Evolutionary conservation across 306 rosid genomes (phyloP).

Genomic region (Echinosophora koreensis): DNA sequence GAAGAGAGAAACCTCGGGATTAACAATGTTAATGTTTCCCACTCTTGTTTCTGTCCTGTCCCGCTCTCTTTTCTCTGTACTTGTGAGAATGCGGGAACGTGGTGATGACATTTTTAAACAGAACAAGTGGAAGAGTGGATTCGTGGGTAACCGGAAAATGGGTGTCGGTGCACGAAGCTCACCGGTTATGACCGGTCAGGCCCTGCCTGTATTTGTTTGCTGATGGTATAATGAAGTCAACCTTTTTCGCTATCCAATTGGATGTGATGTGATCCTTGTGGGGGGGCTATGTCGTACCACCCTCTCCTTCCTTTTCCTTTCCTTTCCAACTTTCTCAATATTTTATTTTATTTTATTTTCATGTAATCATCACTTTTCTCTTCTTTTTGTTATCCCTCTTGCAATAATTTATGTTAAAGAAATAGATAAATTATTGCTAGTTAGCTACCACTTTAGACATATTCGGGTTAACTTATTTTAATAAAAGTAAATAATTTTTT

Average conservation of each 20-base stretch:
- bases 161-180: conserved; percentile 45
- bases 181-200: conserved; percentile 43
- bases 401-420: no score
- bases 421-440: no score
- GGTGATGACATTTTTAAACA: conserved; percentile 47
- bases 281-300: not conserved
- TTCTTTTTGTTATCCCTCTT: no score
- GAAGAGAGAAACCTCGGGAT: conserved; percentile 33
- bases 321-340: not conserved
- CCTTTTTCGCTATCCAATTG: conserved; percentile 36
- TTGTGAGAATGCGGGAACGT: conserved; percentile 17
- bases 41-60: not conserved
- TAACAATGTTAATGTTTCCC: not conserved
- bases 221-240: conserved; percentile 4
- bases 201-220: not conserved
- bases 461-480: no score
- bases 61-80: not conserved
- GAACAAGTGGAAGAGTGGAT: not conserved
- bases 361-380: not conserved
- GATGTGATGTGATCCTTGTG: conserved; percentile 25
- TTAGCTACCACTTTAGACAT: no score
- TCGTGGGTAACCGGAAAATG: conserved; percentile 36
- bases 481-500: no score
- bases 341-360: not conserved
- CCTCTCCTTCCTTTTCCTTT: not conserved